Evolutionary conservation across 75 land plant genomes (phyloP), one percentile per base, ranked within the genome.

Genomic region (Sequoia sempervirens): DNA sequence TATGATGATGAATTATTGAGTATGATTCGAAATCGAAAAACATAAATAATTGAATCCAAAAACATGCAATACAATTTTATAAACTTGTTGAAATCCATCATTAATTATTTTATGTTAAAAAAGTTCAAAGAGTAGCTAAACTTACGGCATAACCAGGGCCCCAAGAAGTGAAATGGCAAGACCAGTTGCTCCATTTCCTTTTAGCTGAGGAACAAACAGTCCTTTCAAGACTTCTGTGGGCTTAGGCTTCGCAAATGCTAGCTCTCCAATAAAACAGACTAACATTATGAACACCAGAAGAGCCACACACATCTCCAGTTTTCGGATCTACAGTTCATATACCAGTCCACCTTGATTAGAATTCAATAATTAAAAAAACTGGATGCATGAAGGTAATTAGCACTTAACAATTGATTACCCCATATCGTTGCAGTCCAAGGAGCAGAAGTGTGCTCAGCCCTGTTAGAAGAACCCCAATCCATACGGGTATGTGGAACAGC

Each of bases 381-480:
- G 68, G 5, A 64, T 26, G 5, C 5, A 64, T 4, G 5, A 64
- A 26, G 13, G 41, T 40, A 40, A 40, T 40, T 40, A 3, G 41
- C 41, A 40, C 4, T 2, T 53, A 4, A 52, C 46, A 12, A 79
- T 37, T 18, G 79, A 40, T 83, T 87, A 95, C 94, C 90, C 96
- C 94, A 73, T 89, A 95, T 93, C 85, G 88, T 80, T 93, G 96
- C 58, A 95, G 78, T 14, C 90, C 96, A 34, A 97, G 91, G 46
- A 97, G 86, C 34, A 95, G 41, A 38, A 97, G 89, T n/a, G 96
- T 94, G 79, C 91, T 96, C 18, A 88, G 85, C 11, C 94, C 97
- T 26, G 99, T 94, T 61, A 91, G 80, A 14, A 97, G 84, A 80
- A 97, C 99, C 46, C 99, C 99, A 45, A 32, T 88, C 99, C 99